Evolutionary conservation across 225 moss, liverwort and hornwort genomes (phyloP).

Genomic region (Bryoerythrophyllum caledonicum): DNA sequence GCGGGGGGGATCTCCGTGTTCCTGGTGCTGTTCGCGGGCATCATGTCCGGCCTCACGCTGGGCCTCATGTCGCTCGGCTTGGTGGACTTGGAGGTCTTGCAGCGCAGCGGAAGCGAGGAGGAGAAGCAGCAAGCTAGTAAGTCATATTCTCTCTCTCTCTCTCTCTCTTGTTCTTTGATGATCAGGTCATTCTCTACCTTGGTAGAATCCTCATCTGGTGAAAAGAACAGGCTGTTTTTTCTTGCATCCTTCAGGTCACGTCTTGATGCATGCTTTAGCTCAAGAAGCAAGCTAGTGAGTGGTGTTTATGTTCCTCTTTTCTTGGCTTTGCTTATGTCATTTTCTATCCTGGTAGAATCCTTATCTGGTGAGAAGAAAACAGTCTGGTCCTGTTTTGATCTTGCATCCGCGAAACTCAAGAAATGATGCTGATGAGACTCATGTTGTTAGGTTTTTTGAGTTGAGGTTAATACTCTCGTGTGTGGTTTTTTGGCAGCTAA

Average conservation of each 20-base stretch:
- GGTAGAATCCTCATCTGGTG: no score
- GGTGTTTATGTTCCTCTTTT: no score
- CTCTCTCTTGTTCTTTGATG: no score
- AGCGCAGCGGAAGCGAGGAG: slow-evolving; percentile 58
- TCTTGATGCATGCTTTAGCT: no score
- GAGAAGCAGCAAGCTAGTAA: slow-evolving; percentile 70
- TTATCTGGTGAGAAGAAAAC: no score
- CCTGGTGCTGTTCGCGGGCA: slow-evolving; percentile 73
- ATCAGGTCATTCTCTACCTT: no score
- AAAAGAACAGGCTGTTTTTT: no score
- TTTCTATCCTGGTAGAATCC: neutral
- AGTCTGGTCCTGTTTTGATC: no score
- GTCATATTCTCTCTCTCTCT: no score
- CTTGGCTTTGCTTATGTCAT: neutral
- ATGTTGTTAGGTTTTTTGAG: neutral
- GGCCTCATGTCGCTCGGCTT: slow-evolving; percentile 83
- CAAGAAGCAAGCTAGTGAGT: no score
- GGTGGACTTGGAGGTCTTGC: slow-evolving; percentile 75
- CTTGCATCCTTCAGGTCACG: no score
- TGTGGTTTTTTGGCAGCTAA: slow-evolving; percentile 44
- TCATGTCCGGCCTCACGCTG: slow-evolving; percentile 78
- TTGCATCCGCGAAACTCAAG: no score
- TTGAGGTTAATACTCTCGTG: neutral
- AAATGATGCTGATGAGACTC: neutral
- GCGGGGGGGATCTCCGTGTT: slow-evolving; percentile 58